Percentiles rank a stretch among this genome's conserved stretches.
Evolutionary conservation across 1,284 basidiomycete genomes (phyloP).

Genomic region (Peniophora sp.): DNA sequence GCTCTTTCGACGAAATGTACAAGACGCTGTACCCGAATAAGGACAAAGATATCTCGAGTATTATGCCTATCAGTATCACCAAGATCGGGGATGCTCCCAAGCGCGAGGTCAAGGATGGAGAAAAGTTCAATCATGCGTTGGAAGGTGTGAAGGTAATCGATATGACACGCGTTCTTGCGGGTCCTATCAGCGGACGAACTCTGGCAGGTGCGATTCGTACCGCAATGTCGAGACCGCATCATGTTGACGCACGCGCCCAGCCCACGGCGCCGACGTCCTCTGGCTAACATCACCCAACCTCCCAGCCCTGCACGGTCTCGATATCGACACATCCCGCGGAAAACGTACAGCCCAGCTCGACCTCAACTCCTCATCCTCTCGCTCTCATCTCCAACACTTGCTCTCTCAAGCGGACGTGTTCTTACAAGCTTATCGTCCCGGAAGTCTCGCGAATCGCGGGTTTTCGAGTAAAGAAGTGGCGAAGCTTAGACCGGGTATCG

Average conservation of each 20-base stretch:
- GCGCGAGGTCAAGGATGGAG: conserved; percentile 13
- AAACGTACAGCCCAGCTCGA: conserved; percentile 62
- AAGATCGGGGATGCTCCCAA: conserved; percentile 43
- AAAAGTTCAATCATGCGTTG: conserved; percentile 25
- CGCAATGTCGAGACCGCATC: neutral
- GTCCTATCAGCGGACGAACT: conserved; percentile 46
- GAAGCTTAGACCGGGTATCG: conserved; percentile 38
- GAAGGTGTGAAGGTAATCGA: conserved; percentile 48
- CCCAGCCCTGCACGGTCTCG: conserved; percentile 45
- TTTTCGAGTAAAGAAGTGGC: conserved; percentile 39
- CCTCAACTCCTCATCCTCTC: conserved; percentile 21
- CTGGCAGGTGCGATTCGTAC: conserved; percentile 42
- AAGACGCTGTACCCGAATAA: no score
- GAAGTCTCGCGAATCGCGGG: conserved; percentile 40
- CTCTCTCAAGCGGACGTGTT: conserved; percentile 47
- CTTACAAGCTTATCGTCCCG: conserved; percentile 60
- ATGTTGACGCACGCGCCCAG: conserved; percentile 19
- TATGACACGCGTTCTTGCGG: conserved; percentile 51
- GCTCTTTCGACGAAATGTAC: conserved; percentile 44
- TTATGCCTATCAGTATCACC: conserved; percentile 33
- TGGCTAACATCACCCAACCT: conserved; percentile 49
- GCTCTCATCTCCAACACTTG: conserved; percentile 30
- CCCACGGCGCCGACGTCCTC: conserved; percentile 56
- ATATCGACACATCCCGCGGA: conserved; percentile 56
- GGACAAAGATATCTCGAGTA: no score